Percentiles rank a stretch among this genome's conserved stretches.
These are phyloP conservation scores for Sophora flavescens DNA, from an alignment of 306 rosid species.

Conservation along the genomic window DNA sequence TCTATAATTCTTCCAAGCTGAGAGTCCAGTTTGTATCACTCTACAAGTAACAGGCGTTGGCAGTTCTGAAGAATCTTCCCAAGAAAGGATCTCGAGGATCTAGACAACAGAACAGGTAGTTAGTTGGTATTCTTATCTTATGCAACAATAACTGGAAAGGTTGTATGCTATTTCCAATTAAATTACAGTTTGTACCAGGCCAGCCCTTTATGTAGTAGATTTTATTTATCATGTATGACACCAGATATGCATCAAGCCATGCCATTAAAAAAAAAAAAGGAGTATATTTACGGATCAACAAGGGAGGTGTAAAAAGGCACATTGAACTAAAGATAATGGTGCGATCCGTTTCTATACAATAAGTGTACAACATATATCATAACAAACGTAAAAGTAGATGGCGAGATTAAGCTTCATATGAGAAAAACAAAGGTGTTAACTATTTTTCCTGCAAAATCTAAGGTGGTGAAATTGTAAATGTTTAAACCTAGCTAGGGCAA, in stretches of 20 bases:
- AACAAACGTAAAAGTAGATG: not conserved
- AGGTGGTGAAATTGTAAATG: not conserved
- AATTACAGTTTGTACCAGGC: slow-evolving; percentile 5
- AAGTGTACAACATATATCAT: not conserved
- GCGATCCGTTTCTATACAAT: not conserved
- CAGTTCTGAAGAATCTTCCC: not conserved
- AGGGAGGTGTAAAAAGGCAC: not conserved
- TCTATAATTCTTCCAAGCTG: slow-evolving; percentile 11
- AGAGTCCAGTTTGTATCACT: slow-evolving; percentile 23
- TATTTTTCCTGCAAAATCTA: not conserved
- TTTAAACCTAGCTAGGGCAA: not conserved
- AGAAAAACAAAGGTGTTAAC: no score
- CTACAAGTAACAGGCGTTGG: not conserved
- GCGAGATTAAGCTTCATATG: no score
- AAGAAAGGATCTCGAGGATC: not conserved
- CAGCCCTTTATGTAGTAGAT: not conserved
- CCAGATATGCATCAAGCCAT: slow-evolving; percentile 16
- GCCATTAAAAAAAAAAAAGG: not conserved
- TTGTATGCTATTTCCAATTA: not conserved
- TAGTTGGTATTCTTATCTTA: not conserved
- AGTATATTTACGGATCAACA: not conserved
- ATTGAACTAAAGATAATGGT: not conserved
- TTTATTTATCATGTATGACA: not conserved
- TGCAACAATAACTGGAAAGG: not conserved
- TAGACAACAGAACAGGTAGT: not conserved